Percentiles rank a stretch among this genome's conserved stretches.
These are phyloP conservation scores for Paramyrothecium roridum DNA, from an alignment of 2,329 filamentous ascomycete species.

Conservation along the genomic window DNA sequence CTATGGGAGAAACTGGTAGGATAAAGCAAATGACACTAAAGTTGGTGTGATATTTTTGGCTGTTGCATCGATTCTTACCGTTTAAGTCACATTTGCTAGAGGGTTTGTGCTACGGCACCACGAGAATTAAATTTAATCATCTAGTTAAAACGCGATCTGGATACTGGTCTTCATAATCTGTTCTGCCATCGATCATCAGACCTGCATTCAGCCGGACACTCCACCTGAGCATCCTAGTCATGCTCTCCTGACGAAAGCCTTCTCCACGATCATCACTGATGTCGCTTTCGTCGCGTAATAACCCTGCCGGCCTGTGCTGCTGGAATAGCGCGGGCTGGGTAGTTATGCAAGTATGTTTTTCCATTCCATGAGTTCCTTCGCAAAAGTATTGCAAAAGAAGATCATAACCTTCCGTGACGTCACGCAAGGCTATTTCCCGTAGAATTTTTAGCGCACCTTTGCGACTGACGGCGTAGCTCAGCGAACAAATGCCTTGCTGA, in stretches of 20 bases:
- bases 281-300: conserved; percentile 27
- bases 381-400: conserved; percentile 44
- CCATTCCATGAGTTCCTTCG: conserved; percentile 29
- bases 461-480: conserved; percentile 42
- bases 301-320: conserved; percentile 37
- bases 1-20: too few relatives aligned
- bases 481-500: conserved; percentile 35
- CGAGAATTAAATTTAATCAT: too few relatives aligned
- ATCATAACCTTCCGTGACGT: conserved; percentile 36
- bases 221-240: conserved; percentile 33
- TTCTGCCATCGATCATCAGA: conserved; percentile 27
- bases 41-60: too few relatives aligned
- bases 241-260: conserved; percentile 18
- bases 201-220: conserved; percentile 37
- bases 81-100: too few relatives aligned
- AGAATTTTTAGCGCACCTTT: conserved; percentile 37
- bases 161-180: neutral
- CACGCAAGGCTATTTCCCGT: conserved; percentile 38
- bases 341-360: conserved; percentile 34
- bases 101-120: too few relatives aligned
- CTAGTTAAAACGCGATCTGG: neutral
- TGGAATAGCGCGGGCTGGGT: conserved; percentile 41
- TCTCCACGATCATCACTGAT: conserved; percentile 22
- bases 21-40: too few relatives aligned
- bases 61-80: too few relatives aligned